These are phyloP conservation scores for Gilbertella persicaria DNA, from an alignment of 371 early-diverging fungal species.

Conservation along the genomic window DNA sequence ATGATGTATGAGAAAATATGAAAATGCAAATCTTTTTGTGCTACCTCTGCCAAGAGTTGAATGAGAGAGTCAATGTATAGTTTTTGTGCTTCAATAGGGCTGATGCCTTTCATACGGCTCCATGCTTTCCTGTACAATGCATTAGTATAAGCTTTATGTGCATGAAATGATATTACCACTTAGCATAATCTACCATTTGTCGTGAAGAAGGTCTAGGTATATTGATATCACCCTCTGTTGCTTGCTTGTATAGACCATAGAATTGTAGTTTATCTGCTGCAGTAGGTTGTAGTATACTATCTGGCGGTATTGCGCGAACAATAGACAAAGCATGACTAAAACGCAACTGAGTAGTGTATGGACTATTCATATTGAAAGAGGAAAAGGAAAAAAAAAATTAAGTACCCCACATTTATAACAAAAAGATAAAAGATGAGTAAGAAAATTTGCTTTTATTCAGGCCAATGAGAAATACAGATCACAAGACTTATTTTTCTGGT, in stretches of 20 bases:
- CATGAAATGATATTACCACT: slow-evolving; percentile 29
- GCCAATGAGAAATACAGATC: no score
- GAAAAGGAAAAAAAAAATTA: not conserved
- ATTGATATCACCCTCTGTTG: slow-evolving; percentile 64
- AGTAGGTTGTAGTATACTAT: slow-evolving; percentile 43
- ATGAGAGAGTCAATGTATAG: slow-evolving; percentile 29
- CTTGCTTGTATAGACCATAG: slow-evolving; percentile 79
- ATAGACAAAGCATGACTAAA: slow-evolving; percentile 25
- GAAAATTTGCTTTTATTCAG: no score
- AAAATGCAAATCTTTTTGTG: not conserved
- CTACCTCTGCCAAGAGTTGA: slow-evolving; percentile 26
- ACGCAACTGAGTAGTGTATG: slow-evolving; percentile 16
- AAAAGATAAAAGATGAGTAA: not conserved
- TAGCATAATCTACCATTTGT: slow-evolving; percentile 26
- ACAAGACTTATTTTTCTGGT: not conserved
- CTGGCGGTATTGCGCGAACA: slow-evolving; percentile 22
- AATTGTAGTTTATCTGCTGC: slow-evolving; percentile 70
- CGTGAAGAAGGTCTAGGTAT: slow-evolving; percentile 38
- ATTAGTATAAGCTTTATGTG: not conserved
- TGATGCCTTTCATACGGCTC: slow-evolving; percentile 31
- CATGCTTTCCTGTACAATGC: slow-evolving; percentile 27
- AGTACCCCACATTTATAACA: not conserved
- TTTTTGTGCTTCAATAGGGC: slow-evolving; percentile 29
- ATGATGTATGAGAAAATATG: not conserved
- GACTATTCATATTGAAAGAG: not conserved